Evolutionary conservation across 192 early-diverging fungal genomes (phyloP).

Genomic region (Mortierella claussenii): DNA sequence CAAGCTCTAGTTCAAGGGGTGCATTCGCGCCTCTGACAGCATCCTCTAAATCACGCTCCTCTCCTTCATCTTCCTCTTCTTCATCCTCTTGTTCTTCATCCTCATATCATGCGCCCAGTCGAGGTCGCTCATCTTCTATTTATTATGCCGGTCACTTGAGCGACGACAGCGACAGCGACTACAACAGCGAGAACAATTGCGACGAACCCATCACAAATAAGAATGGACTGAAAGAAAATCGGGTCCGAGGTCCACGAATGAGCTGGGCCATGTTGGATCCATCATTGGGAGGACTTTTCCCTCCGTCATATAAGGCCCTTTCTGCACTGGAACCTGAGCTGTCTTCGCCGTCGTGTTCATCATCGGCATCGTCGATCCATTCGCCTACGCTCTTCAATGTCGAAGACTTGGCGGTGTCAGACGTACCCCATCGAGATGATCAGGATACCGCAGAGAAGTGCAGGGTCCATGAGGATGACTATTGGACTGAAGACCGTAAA

Average conservation of each 20-base stretch:
- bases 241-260: slow-evolving; percentile 25
- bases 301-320: slow-evolving; percentile 18
- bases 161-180: slow-evolving; percentile 18
- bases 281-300: slow-evolving; percentile 23
- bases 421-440: slow-evolving; percentile 4
- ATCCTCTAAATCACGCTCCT: slow-evolving; percentile 14
- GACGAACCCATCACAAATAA: slow-evolving; percentile 36
- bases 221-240: slow-evolving; percentile 47
- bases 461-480: neutral
- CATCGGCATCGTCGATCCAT: slow-evolving; percentile 24
- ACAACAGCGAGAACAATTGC: neutral
- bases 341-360: slow-evolving; percentile 15
- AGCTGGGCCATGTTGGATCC: slow-evolving; percentile 38
- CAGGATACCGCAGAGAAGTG: too few relatives aligned
- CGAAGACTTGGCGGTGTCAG: slow-evolving; percentile 8
- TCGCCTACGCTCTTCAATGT: slow-evolving; percentile 14
- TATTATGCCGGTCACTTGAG: slow-evolving; percentile 22
- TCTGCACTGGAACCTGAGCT: slow-evolving; percentile 26
- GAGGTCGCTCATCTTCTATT: slow-evolving; percentile 37
- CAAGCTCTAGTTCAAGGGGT: slow-evolving; percentile 29
- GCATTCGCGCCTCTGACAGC: slow-evolving; percentile 24
- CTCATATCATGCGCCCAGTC: slow-evolving; percentile 14
- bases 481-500: neutral
- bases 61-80: slow-evolving; percentile 17
- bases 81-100: neutral